Conservation (phyloP, 2,329 filamentous ascomycete species). For the Hymenoscyphus linearis region DNA sequence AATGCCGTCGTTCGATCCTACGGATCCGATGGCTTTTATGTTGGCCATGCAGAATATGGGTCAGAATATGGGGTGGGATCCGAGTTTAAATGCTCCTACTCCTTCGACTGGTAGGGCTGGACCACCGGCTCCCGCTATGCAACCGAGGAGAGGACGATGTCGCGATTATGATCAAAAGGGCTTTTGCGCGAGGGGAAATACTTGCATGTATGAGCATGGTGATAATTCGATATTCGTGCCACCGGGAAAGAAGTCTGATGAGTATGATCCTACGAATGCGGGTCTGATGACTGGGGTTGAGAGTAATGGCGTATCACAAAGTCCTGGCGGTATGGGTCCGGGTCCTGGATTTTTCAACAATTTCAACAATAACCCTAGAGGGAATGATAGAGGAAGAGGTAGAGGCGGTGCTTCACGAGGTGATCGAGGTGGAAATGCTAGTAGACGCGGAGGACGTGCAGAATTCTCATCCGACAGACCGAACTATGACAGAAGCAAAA, state of each 20-base stretch:
- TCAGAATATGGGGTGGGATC: constrained; percentile 35
- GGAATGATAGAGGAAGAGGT: constrained; percentile 28
- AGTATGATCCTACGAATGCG: constrained; percentile 56
- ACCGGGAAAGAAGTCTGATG: constrained; percentile 29
- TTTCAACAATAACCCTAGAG: constrained; percentile 14
- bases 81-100: constrained; percentile 34
- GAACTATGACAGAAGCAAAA: constrained; percentile 56
- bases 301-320: constrained; percentile 11
- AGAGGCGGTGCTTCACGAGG: constrained; percentile 32
- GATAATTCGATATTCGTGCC: constrained; percentile 43
- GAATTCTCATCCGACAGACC: constrained; percentile 61
- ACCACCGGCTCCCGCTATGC: constrained; percentile 5
- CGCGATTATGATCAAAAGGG: constrained; percentile 69
- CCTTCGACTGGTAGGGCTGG: constrained; percentile 25
- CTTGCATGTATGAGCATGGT: constrained; percentile 66
- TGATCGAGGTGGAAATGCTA: constrained; percentile 18
- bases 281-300: constrained; percentile 34
- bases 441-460: constrained; percentile 35
- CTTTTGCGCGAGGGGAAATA: constrained; percentile 61
- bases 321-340: neutral
- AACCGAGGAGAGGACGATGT: constrained; percentile 43
- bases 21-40: constrained; percentile 56
- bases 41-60: constrained; percentile 56
- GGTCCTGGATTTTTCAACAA: constrained; percentile 7
- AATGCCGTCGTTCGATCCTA: constrained; percentile 48